Conservation (phyloP, 345 rosid species). For the Citropsis articulata region DNA sequence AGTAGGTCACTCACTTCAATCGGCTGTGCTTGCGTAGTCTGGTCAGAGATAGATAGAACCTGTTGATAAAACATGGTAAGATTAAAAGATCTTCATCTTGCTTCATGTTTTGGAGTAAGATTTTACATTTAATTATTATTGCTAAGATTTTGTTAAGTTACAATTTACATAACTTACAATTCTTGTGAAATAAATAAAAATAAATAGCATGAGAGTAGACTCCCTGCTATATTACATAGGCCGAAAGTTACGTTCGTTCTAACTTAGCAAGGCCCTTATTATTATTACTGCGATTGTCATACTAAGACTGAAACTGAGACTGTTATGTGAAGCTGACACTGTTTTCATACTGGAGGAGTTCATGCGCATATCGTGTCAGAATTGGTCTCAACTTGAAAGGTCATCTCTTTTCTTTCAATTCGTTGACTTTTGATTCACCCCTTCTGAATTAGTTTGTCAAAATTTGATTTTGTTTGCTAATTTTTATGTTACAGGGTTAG, state of each 20-base stretch:
- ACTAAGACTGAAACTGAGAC: neutral
- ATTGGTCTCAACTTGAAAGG: no score
- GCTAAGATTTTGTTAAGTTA: no score
- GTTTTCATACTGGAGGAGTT: constrained; percentile 75
- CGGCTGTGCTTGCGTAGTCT: no score
- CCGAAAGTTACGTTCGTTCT: neutral
- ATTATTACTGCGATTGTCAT: neutral
- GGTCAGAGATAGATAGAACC: neutral
- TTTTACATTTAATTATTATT: neutral
- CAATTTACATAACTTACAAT: no score
- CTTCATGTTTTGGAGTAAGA: neutral
- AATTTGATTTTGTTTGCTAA: neutral
- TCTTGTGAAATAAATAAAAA: no score
- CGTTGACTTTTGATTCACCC: no score
- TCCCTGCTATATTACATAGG: neutral
- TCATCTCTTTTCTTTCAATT: no score
- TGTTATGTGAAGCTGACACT: constrained; percentile 31
- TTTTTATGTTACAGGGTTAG: constrained; percentile 41
- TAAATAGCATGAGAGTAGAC: no score
- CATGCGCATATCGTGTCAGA: constrained; percentile 35
- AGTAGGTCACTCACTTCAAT: no score
- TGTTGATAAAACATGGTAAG: neutral
- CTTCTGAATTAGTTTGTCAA: neutral
- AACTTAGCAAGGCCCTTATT: neutral
- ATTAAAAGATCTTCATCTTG: neutral